These are phyloP conservation scores for Ophiostoma angusticollis DNA, from an alignment of 2,329 filamentous ascomycete species.

Conservation along the genomic window DNA sequence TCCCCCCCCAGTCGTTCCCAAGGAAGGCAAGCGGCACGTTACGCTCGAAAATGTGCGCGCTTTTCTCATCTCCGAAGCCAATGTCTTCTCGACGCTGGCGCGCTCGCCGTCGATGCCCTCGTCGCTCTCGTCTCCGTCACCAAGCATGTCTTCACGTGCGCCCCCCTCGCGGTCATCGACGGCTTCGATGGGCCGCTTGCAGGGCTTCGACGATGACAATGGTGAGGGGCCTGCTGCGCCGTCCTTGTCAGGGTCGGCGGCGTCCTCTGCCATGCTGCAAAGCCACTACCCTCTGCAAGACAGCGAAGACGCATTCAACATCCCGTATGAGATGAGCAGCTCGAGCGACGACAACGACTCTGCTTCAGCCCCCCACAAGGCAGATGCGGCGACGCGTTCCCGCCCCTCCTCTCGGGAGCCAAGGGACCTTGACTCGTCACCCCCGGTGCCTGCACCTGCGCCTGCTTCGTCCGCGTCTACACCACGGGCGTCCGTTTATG, in stretches of 20 bases:
- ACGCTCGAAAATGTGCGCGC: constrained; percentile 51
- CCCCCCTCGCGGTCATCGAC: constrained; percentile 16
- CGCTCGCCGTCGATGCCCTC: constrained; percentile 46
- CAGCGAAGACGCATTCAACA: constrained; percentile 43
- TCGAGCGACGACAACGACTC: constrained; percentile 24
- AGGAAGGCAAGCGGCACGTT: constrained; percentile 53
- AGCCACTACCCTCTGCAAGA: constrained; percentile 29
- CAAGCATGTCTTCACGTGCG: constrained; percentile 11
- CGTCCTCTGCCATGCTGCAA: constrained; percentile 21
- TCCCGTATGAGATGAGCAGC: constrained; percentile 38
- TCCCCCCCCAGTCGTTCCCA: constrained; percentile 32
- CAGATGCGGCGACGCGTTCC: constrained; percentile 15
- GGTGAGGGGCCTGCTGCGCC: constrained; percentile 17
- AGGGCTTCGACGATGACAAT: constrained; percentile 2
- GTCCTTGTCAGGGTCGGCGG: constrained; percentile 21
- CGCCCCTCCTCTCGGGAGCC: neutral
- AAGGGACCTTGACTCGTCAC: too few species aligned
- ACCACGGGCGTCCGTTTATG: constrained; percentile 38
- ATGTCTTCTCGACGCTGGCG: constrained; percentile 48
- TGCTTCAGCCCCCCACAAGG: constrained; percentile 7
- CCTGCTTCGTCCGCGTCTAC: constrained; percentile 30
- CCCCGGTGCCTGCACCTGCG: constrained; percentile 13
- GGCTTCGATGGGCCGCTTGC: neutral
- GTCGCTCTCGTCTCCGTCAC: constrained; percentile 37
- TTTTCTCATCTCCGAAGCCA: constrained; percentile 53